Evolutionary conservation across 129 eudicot genomes (phyloP), one percentile per base, ranked within the genome.

Genomic region (Centella asiatica): DNA sequence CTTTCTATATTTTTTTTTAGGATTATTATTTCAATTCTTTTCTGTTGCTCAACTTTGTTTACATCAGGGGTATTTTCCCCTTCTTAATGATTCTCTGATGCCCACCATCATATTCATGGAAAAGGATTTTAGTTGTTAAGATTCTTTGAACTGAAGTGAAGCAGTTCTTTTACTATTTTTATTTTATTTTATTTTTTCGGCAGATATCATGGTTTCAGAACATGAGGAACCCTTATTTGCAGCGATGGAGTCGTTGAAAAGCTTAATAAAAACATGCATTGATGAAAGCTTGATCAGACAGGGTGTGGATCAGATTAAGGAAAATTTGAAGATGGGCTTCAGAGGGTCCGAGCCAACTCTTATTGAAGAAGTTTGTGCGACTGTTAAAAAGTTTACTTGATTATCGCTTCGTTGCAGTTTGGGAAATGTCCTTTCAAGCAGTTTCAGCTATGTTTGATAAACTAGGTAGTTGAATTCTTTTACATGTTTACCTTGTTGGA

Each of bases 371-470:
- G 66, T 88, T 18, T 88, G 93, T 80, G 85, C 80, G 10, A 88
- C 81, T 17, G 77, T 85, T 78, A 92, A 79, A n/a, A 61, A 88
- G 89, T 65, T 72, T 93, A 63, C 95, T 93, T 17, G 89, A 80
- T 76, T 82, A 93, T 78, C 81, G 81, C 36, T 78, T 76, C 64
- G 74, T 73, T 71, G 78, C 78, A 55, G 96, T 85, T 20, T 88
- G 96, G 99, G 95, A 85, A 78, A 78, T 83, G 87, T 78, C 99
- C 20, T 83, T 93, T 82, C 99, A 88, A 70, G 81, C 88, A 46
- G 88, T 84, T 64, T 76, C 95, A 2, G 53, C 90, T 32, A 82
- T 93, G 96, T 93, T 93, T 69, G 92, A 85, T 51, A 93, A 85
- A 78, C 64, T 93, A 68, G 99, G 97, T 87, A 79, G 19, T 60